Conservation (phyloP, 2,329 filamentous ascomycete species). For the Ilyonectria destructans region DNA sequence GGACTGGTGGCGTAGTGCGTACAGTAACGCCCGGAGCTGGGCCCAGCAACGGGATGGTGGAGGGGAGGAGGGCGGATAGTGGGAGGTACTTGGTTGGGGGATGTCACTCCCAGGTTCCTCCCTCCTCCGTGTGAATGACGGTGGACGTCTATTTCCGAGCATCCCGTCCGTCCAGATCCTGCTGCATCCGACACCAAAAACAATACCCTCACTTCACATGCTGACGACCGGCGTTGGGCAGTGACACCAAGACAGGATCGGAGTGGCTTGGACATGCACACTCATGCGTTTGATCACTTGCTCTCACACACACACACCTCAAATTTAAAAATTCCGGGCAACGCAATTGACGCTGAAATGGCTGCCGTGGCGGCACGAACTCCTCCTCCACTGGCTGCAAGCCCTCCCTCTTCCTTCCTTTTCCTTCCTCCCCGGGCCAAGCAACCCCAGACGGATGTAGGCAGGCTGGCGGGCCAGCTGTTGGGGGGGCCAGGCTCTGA, state of each 20-base stretch:
- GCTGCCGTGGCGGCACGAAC: constrained; percentile 26
- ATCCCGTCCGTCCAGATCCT: constrained; percentile 16
- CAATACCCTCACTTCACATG: neutral
- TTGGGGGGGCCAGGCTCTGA: constrained; percentile 18
- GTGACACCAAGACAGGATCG: constrained; percentile 3
- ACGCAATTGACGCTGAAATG: constrained; percentile 26
- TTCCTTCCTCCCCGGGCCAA: constrained; percentile 10
- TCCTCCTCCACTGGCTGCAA: constrained; percentile 32
- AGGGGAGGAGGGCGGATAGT: constrained; percentile 13
- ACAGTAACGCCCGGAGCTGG: constrained; percentile 22
- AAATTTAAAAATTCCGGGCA: constrained; percentile 1
- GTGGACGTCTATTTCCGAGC: constrained; percentile 28
- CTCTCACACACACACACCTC: constrained; percentile 12
- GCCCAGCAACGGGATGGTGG: constrained; percentile 28
- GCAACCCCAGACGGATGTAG: constrained; percentile 26
- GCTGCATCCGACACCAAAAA: neutral
- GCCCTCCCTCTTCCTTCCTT: constrained; percentile 17
- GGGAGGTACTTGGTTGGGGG: constrained; percentile 11
- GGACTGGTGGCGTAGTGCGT: constrained; percentile 25
- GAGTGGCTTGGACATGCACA: neutral
- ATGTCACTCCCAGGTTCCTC: constrained; percentile 26
- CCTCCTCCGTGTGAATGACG: constrained; percentile 9
- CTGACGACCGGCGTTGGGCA: neutral
- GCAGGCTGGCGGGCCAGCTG: constrained; percentile 18
- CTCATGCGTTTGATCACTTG: constrained; percentile 17